These are phyloP conservation scores for Buxus sempervirens DNA, from an alignment of 164 flowering plant species.

Conservation along the genomic window DNA sequence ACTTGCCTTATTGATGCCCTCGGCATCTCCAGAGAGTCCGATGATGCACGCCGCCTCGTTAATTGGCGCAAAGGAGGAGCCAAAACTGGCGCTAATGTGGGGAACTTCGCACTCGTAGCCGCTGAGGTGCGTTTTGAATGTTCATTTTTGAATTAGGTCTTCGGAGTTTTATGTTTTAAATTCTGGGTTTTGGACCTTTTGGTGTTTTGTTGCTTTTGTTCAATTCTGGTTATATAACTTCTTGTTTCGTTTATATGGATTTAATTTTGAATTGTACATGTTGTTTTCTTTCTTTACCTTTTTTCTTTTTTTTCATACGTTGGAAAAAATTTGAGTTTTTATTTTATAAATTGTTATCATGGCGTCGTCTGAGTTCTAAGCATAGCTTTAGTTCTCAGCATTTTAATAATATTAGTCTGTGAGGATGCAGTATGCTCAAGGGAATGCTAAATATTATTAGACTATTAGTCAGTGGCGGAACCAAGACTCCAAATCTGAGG, in stretches of 20 bases:
- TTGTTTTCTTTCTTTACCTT: background rate
- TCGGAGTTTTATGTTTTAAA: background rate
- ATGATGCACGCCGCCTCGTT: constrained; percentile 71
- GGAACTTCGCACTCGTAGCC: constrained; percentile 78
- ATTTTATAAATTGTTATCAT: no score
- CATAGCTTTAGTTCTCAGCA: no score
- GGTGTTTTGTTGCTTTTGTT: background rate
- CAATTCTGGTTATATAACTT: background rate
- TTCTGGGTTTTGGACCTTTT: background rate
- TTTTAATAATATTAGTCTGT: no score
- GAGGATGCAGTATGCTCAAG: no score
- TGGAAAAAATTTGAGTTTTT: no score
- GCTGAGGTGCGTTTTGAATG: constrained; percentile 41
- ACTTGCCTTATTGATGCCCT: constrained; percentile 79
- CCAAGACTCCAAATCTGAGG: no score
- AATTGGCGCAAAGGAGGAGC: constrained; percentile 93
- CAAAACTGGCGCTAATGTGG: constrained; percentile 65
- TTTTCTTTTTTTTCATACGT: no score
- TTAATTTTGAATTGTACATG: background rate
- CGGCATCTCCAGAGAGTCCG: constrained; percentile 75
- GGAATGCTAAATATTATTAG: no score
- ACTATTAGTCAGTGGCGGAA: no score
- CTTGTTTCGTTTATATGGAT: no score
- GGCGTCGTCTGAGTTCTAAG: no score
- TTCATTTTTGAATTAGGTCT: background rate